A percentile compares a stretch with the other conserved stretches of the same genome.
Evolutionary conservation across 768 basidiomycete genomes (phyloP).

Genomic region (Kwoniella botswanensis): DNA sequence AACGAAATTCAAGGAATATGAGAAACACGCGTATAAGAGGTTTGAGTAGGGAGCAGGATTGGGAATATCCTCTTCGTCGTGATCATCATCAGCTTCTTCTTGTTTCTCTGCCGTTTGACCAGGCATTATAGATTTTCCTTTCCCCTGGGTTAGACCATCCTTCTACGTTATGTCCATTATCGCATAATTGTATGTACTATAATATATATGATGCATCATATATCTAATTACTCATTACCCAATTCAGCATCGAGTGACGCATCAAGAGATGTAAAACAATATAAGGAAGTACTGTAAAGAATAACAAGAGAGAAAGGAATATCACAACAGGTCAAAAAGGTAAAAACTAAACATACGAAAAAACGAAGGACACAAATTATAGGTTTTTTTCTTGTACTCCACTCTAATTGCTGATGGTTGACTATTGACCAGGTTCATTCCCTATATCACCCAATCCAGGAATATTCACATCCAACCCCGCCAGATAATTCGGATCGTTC

Average conservation of each 20-base stretch:
- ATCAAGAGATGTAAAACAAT: too few species aligned
- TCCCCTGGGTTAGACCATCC: neutral
- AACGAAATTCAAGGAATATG: conserved; percentile 55
- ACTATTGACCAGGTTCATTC: neutral
- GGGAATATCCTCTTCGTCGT: neutral
- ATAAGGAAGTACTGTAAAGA: too few species aligned
- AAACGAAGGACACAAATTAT: too few species aligned
- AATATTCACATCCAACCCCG: neutral
- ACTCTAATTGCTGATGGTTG: neutral
- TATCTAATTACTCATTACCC: too few species aligned
- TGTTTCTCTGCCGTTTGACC: neutral
- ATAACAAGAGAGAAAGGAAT: too few species aligned
- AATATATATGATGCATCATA: too few species aligned
- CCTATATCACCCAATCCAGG: neutral
- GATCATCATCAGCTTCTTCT: neutral
- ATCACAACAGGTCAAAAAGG: too few species aligned
- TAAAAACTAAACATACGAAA: too few species aligned
- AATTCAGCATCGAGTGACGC: too few species aligned
- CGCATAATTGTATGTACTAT: too few species aligned
- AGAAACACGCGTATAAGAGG: conserved; percentile 59
- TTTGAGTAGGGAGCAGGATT: conserved; percentile 45
- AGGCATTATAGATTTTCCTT: neutral
- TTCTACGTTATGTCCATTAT: too few species aligned
- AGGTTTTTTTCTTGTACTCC: neutral
- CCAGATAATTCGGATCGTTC: conserved; percentile 12